These are phyloP conservation scores for Skeletonema grethae DNA, from an alignment of 108 stramenopile species.

Conservation along the genomic window DNA sequence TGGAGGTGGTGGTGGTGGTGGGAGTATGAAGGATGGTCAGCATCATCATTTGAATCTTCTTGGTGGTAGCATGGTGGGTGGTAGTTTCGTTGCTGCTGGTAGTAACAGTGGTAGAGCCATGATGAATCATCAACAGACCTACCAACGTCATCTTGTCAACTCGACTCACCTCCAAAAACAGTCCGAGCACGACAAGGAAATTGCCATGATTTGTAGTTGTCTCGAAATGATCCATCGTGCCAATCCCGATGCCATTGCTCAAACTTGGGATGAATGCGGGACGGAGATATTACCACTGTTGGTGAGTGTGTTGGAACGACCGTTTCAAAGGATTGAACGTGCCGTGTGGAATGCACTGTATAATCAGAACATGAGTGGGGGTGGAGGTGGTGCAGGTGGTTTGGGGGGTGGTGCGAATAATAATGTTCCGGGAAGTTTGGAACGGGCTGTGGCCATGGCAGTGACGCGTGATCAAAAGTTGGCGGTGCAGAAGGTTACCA, in stretches of 20 bases:
- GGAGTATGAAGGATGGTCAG: no score
- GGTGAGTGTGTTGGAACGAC: conserved; percentile 55
- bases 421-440: conserved; percentile 40
- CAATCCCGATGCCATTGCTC: conserved; percentile 54
- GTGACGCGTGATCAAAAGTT: conserved; percentile 51
- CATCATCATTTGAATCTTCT: background rate
- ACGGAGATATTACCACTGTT: conserved; percentile 47
- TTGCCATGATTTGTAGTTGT: conserved; percentile 55
- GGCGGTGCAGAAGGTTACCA: conserved; percentile 60
- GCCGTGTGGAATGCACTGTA: conserved; percentile 37
- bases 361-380: conserved; percentile 13
- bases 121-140: conserved; percentile 21
- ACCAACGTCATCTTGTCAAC: conserved; percentile 27
- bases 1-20: background rate
- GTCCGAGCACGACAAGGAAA: conserved; percentile 52
- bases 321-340: conserved; percentile 41
- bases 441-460: conserved; percentile 45
- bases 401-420: background rate
- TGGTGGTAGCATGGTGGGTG: background rate
- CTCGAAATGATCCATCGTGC: conserved; percentile 66
- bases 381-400: background rate
- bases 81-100: no score
- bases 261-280: conserved; percentile 58
- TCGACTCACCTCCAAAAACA: conserved; percentile 34
- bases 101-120: background rate